Evolutionary conservation across 2,329 filamentous ascomycete species (phyloP), one percentile per base, ranked within the genome.

Genomic region (Dendrostoma leiphaemia): DNA sequence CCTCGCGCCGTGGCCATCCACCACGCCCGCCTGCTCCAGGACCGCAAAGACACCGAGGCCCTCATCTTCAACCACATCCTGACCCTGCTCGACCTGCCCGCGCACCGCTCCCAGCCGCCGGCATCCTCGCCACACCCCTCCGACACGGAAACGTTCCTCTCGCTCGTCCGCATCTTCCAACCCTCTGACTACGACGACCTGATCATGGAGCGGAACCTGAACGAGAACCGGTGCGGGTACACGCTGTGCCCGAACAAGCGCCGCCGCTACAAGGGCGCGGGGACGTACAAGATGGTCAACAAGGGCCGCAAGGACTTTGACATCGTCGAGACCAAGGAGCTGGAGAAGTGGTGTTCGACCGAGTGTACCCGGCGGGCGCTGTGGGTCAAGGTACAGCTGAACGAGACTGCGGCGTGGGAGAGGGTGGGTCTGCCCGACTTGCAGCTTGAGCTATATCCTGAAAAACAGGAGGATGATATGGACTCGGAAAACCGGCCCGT

Each of bases 161-260:
- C 75, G 3, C 80, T 83, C 32, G 74, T 97, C 23, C 74, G 80
- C 9, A 78, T 84, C 40, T 97, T 97, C 71, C 90, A 93, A 67
- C 90, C 92, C 1, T 80, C 82, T 50, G 93, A 99, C 74, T 96
- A 95, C 74, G 91, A 96, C 66, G 88, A 90, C 60, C 76, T 97
- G 47, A 85, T 97, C 57, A 82, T 88, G 60, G 94, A 99, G 75
- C 89, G 94, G 64, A 95, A 96, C 68, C 79, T 83, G 19, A 94
- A 97, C 75, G 89, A 94, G 64, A 94, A 95, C 68, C 79, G 82
- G 24, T 99, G 94, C 72, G 94, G 91, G 1, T 97, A 97, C 68
- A 78, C 82, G 0, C 78, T 97, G 26, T 99, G 94, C 69, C 73
- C 83, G 1, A 79, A 79, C 15, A 78, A 83, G n/a, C 85, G 84